Evolutionary conservation across 192 early-diverging fungal species (phyloP), one percentile per base, ranked within the genome.

Genomic region (Jimgerdemannia lactiflua): DNA sequence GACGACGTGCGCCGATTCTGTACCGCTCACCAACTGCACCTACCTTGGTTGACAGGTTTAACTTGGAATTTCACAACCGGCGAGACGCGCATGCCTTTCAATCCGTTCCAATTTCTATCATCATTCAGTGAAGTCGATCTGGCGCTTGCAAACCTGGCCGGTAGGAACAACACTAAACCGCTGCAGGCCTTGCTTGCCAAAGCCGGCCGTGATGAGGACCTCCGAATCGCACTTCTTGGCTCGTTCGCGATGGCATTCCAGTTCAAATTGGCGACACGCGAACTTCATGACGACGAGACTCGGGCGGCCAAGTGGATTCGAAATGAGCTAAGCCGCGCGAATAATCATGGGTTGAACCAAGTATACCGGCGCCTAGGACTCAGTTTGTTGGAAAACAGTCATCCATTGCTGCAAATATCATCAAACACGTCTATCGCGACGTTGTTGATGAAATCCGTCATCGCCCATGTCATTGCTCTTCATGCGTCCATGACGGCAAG

Each of bases 1-100:
- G 65, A 74, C 44, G 66, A 77, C 20, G 41, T 77, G 3, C 72
- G 65, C 39, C 65, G 65, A 54, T 77, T 77, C 73, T 76, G 75
- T 71, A 19, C 42, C 11, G 43, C 19, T 9, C 75, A 76, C 43
- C 29, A 54, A 39, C 40, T 4, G 2, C 41, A 7, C 4, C 39
- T 75, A 20, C 74, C 74, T 11, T 75, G 74, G 74, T 43, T 75
- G 14, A 39, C 9, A 7, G 7, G 29, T 39, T 54, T 77, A 19
- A 1, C n/a, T 8, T 77, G 76, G 76, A 69, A 44, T 29, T 40
- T 73, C 42, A 42, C 14, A 19, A 8, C 67, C 9, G 59, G 64
- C 7, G n/a, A 66, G 20, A 63, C 3, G n/a, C 54, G 72, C 64
- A 17, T 77, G 14, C 64, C 40, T 39, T 68, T 74, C 65, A 77